Base-by-base conservation (phyloP, 1,284 basidiomycete genomes). In the Phenoliferia sp. region DNA sequence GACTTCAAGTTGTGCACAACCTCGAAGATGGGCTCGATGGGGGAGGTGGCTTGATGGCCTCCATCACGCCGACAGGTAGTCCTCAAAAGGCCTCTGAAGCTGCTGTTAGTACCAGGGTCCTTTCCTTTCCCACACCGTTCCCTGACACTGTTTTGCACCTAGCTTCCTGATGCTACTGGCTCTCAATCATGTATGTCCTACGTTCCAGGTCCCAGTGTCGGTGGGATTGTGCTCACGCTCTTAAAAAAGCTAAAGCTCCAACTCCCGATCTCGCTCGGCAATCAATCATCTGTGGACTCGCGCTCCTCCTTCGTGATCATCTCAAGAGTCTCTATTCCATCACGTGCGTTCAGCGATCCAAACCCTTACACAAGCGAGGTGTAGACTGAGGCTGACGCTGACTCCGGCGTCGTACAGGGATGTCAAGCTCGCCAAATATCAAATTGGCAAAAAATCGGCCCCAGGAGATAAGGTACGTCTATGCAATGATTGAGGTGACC, bases 401-500 rank as follows among this genome's bases (percentile, higher is more conserved):
- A 52, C 0, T 12, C 0, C 22, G 12, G 12, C 7, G 3, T 7
- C 10, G 2, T 29, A 16, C 34, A 70, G 67, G 10, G 55, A 63
- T 56, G 94, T 92, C 62, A 95, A 94, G 89, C 91, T 91, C 74
- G 83, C 85, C 50, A 94, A 92, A 79, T 93, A 90, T 75, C 83
- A 87, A 2, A 79, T 87, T 3, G 89, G 89, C 29, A 95, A 94
- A 83, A 95, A 94, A 80, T 90, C 86, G 63, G 85, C 88, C 0
- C 76, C 88, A 3, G 92, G 92, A 1, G 93, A 96, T 78, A 89
- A 87, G 76, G 84, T 89, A n/a, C 76, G 65, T n/a, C 31, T 60
- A 2, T 4, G 3, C 39, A 52, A 36, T 31, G 34, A 15, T 39
- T 22, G 34, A 22, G 48, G 26, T 28, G 2, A n/a, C 19, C 7